phyloP scores from a whole-genome alignment of 2,329 filamentous ascomycete genomes.

The Cladosporium cucumerinum region DNA sequence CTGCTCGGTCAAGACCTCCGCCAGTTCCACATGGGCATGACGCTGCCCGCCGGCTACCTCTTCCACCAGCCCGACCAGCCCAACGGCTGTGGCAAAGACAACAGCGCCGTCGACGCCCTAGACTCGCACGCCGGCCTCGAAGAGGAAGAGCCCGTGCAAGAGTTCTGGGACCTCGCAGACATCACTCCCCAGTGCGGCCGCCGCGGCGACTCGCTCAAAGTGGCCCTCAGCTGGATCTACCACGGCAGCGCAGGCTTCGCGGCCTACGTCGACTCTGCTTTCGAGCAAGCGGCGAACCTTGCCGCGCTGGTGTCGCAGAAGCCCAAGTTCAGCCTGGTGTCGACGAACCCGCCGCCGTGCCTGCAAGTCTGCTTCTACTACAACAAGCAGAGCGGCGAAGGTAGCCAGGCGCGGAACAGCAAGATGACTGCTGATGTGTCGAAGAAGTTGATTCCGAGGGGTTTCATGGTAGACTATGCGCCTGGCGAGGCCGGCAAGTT shows the following conservation, averaged over 20 bases:
- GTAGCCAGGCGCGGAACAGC: conserved; percentile 47
- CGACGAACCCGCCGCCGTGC: conserved; percentile 75
- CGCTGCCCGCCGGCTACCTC: conserved; percentile 75
- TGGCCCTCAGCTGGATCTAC: conserved; percentile 86
- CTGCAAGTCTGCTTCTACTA: conserved; percentile 96
- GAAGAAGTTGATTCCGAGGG: conserved; percentile 52
- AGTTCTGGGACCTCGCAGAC: conserved; percentile 87
- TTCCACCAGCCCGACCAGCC: conserved; percentile 43
- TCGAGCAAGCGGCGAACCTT: conserved; percentile 68
- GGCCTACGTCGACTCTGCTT: conserved; percentile 62
- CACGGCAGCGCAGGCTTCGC: conserved; percentile 75
- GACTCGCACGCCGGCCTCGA: conserved; percentile 33
- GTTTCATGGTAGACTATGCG: conserved; percentile 69
- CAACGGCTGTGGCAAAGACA: conserved; percentile 34
- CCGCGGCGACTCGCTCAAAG: conserved; percentile 78
- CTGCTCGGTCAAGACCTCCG: conserved; percentile 73
- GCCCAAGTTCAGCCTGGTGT: conserved; percentile 67
- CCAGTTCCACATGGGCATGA: conserved; percentile 79
- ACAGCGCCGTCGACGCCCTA: conserved; percentile 20
- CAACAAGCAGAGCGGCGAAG: conserved; percentile 45
- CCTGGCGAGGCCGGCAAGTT: conserved; percentile 62
- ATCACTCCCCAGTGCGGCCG: conserved; percentile 91
- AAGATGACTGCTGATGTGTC: conserved; percentile 55
- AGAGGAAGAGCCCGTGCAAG: conserved; percentile 37
- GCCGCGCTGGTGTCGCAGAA: conserved; percentile 55